phyloP scores from a whole-genome alignment of 2,329 filamentous ascomycete species.

The Diaporthe citriasiana region DNA sequence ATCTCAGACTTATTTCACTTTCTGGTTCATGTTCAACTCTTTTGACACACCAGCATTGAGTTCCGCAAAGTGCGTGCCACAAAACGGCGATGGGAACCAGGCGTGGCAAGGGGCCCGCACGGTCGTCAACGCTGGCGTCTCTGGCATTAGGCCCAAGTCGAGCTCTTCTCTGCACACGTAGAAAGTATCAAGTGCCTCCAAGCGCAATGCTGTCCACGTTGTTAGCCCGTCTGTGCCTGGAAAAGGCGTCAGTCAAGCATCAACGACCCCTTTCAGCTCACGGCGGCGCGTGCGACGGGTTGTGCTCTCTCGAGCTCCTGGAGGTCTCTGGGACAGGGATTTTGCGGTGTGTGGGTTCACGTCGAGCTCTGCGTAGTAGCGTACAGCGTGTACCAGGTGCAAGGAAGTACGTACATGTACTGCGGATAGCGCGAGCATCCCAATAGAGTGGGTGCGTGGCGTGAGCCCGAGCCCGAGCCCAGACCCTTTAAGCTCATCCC shows the following conservation, averaged over 20 bases:
- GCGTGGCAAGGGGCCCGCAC: slow-evolving; percentile 6
- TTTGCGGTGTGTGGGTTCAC: slow-evolving; percentile 12
- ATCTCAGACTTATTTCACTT: slow-evolving; percentile 9
- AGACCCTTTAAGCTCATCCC: slow-evolving; percentile 45
- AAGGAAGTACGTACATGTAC: slow-evolving; percentile 11
- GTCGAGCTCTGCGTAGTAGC: not conserved
- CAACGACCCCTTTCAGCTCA: slow-evolving; percentile 12
- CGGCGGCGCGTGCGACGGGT: slow-evolving; percentile 18
- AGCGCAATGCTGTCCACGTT: not conserved
- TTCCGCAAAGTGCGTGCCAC: slow-evolving; percentile 1
- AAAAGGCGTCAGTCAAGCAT: slow-evolving; percentile 4
- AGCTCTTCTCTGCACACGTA: not conserved
- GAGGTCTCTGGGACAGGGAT: slow-evolving; percentile 9
- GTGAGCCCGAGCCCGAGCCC: slow-evolving; percentile 41
- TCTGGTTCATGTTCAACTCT: not conserved
- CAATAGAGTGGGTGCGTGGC: slow-evolving; percentile 32
- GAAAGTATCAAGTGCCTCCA: not conserved
- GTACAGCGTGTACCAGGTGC: slow-evolving; percentile 1
- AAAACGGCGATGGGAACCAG: slow-evolving; percentile 4
- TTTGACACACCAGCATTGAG: not conserved
- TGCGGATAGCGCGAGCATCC: slow-evolving; percentile 26
- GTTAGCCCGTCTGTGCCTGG: slow-evolving; percentile 9
- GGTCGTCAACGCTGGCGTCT: slow-evolving; percentile 16
- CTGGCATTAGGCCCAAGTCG: slow-evolving; percentile 3
- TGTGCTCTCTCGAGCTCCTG: slow-evolving; percentile 11